Conservation (phyloP, 768 basidiomycete genomes). For the Xerocomus potaroensis region DNA sequence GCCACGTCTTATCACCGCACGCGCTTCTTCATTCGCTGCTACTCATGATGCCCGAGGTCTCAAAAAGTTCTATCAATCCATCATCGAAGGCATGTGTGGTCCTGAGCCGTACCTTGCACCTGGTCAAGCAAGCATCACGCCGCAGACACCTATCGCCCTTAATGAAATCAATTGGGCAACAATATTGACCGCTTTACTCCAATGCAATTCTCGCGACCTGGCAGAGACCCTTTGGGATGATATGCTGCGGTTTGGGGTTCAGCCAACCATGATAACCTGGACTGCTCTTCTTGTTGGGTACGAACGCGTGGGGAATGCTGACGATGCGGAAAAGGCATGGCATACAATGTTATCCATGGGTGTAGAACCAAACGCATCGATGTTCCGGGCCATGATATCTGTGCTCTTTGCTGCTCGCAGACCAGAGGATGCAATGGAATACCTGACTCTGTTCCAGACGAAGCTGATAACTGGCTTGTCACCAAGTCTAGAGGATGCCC, state of each 20-base stretch:
- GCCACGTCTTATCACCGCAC: slow-evolving; percentile 46
- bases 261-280: slow-evolving; percentile 61
- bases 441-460: slow-evolving; percentile 48
- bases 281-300: slow-evolving; percentile 67
- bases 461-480: slow-evolving; percentile 14
- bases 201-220: slow-evolving; percentile 48
- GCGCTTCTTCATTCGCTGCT: slow-evolving; percentile 44
- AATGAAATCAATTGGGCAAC: slow-evolving; percentile 58
- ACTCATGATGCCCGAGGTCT: slow-evolving; percentile 33
- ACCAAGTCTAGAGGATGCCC: slow-evolving; percentile 27
- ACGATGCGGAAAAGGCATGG: slow-evolving; percentile 60
- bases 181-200: slow-evolving; percentile 64
- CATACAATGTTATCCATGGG: slow-evolving; percentile 53
- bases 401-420: slow-evolving; percentile 50
- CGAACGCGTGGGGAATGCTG: slow-evolving; percentile 44
- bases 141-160: slow-evolving; percentile 44
- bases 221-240: slow-evolving; percentile 69
- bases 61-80: slow-evolving; percentile 44
- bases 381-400: slow-evolving; percentile 70
- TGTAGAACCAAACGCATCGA: slow-evolving; percentile 53
- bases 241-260: slow-evolving; percentile 44
- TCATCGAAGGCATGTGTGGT: slow-evolving; percentile 49
- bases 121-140: slow-evolving; percentile 34
- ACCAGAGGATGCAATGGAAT: slow-evolving; percentile 46
- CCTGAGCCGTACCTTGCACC: slow-evolving; percentile 53